Percentiles rank a stretch among this genome's conserved stretches.
Conservation (phyloP, 169 alveolate genomes). For the Neospora caninum region DNA sequence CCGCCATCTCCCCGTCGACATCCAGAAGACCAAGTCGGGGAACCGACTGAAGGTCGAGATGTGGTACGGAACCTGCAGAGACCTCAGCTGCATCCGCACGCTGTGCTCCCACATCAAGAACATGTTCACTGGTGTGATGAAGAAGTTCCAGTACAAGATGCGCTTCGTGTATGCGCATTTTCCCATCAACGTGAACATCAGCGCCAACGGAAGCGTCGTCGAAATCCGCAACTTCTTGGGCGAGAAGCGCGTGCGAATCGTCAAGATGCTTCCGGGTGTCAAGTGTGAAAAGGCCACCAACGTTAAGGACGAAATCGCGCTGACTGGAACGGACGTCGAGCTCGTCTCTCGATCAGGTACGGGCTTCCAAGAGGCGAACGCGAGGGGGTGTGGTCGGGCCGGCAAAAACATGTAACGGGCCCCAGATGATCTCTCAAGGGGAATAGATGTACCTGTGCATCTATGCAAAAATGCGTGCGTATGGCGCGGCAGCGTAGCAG, state of each 20-base stretch:
- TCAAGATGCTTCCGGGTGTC: conserved; percentile 76
- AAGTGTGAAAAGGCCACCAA: conserved; percentile 87
- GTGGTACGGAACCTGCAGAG: conserved; percentile 95
- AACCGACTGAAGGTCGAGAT: conserved; percentile 90
- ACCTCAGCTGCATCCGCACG: conserved; percentile 95
- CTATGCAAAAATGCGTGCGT: too few relatives aligned
- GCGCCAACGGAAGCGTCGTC: conserved; percentile 93
- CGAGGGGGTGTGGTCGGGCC: neutral
- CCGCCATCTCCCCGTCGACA: conserved; percentile 96
- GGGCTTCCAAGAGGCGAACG: neutral
- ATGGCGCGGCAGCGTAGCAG: too few relatives aligned
- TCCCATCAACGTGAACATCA: conserved; percentile 97
- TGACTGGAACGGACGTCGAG: conserved; percentile 97
- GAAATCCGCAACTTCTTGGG: conserved; percentile 99
- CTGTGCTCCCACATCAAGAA: conserved; percentile 95
- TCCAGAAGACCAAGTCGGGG: conserved; percentile 87
- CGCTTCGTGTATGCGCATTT: conserved; percentile 99
- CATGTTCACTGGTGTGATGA: conserved; percentile 98
- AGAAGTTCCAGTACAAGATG: conserved; percentile 98
- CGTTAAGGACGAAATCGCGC: conserved; percentile 96
- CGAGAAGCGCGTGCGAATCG: conserved; percentile 94
- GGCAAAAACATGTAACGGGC: too few relatives aligned
- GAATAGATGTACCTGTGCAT: too few relatives aligned
- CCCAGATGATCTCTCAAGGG: too few relatives aligned
- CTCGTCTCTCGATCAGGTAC: conserved; percentile 94